Evolutionary conservation across 306 rosid species (phyloP).

Genomic region (Ormosia emarginata): DNA sequence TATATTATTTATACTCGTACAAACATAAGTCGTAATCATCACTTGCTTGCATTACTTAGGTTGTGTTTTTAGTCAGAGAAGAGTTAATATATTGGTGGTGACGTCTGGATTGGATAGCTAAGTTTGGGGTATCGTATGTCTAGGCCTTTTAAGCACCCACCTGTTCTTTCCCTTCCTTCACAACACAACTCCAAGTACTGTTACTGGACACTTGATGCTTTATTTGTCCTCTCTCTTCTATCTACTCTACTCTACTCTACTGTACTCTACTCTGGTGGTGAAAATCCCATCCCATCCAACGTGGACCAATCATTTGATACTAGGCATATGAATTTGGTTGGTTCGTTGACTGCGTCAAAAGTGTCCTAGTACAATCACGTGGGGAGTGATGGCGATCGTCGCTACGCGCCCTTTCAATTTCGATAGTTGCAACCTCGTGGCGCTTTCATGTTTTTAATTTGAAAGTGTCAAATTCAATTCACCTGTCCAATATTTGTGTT

Average conservation of each 20-base stretch:
- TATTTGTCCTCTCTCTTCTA: neutral
- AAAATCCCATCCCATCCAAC: neutral
- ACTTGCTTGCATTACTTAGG: neutral
- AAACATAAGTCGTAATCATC: slow-evolving; percentile 1
- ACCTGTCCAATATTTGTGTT: neutral
- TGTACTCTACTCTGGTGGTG: neutral
- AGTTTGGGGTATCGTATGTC: slow-evolving; percentile 8
- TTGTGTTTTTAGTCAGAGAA: neutral
- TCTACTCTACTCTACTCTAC: neutral
- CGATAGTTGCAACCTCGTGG: too few relatives aligned
- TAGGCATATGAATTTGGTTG: neutral
- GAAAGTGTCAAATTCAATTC: neutral
- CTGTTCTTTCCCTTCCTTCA: slow-evolving; percentile 20
- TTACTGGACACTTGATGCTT: neutral
- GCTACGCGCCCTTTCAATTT: neutral
- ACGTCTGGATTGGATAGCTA: neutral
- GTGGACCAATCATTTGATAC: neutral
- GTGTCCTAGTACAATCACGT: neutral
- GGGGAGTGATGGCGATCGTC: neutral
- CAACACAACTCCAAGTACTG: slow-evolving; percentile 4
- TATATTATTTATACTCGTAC: neutral
- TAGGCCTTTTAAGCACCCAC: neutral
- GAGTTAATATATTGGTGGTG: slow-evolving; percentile 4
- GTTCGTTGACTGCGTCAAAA: neutral
- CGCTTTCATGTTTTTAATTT: too few relatives aligned